These are phyloP conservation scores for Sordariomycetes sp. DNA, from an alignment of 2,329 filamentous ascomycete genomes.

Conservation along the genomic window DNA sequence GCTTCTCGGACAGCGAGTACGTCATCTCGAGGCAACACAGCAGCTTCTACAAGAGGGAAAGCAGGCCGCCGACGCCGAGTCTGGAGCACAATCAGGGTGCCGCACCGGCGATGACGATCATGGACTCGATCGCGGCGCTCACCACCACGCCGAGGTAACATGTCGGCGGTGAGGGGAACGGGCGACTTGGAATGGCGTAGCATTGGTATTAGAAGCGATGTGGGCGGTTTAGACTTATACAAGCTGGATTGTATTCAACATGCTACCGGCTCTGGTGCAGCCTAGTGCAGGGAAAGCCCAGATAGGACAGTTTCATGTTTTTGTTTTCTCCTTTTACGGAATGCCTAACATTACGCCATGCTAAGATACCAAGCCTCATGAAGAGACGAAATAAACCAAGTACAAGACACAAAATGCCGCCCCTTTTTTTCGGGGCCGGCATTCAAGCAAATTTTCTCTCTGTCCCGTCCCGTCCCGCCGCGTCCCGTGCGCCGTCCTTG, in stretches of 20 bases:
- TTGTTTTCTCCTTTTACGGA: background rate
- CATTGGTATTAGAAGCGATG: background rate
- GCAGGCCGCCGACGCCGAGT: slow-evolving; percentile 40
- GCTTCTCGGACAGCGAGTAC: slow-evolving; percentile 92
- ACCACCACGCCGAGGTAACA: background rate
- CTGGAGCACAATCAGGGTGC: slow-evolving; percentile 10
- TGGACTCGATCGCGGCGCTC: slow-evolving; percentile 1
- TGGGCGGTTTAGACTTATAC: background rate
- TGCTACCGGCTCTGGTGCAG: background rate
- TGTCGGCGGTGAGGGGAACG: background rate
- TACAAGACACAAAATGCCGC: background rate
- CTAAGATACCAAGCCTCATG: slow-evolving; percentile 1
- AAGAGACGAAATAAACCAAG: background rate
- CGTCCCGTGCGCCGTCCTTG: slow-evolving; percentile 1
- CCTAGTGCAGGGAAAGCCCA: background rate
- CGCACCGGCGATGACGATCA: background rate
- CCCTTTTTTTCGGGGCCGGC: slow-evolving; percentile 4
- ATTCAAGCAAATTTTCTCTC: background rate
- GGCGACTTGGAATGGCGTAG: background rate
- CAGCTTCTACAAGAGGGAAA: slow-evolving; percentile 54
- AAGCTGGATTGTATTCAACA: background rate
- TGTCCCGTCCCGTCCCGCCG: slow-evolving; percentile 4
- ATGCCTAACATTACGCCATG: slow-evolving; percentile 3
- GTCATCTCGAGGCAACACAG: slow-evolving; percentile 83
- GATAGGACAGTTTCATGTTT: background rate